Conservation (phyloP, 257 asterid genomes). For the Avicennia marina region DNA sequence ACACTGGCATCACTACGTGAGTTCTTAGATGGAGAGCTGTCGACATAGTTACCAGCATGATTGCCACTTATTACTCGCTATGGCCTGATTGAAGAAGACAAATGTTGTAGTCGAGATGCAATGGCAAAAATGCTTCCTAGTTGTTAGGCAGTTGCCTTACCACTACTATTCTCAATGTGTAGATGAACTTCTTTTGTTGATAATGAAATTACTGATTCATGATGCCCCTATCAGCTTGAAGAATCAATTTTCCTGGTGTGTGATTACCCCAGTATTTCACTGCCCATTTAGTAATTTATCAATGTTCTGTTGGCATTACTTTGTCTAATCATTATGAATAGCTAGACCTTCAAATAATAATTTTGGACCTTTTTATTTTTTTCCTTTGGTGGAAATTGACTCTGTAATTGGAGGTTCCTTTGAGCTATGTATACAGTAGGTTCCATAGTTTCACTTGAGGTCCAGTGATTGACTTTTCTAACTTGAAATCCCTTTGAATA, state of each 20-base stretch:
- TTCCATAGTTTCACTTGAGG: neutral
- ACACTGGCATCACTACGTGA: neutral
- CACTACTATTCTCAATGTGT: too few relatives aligned
- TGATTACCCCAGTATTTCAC: neutral
- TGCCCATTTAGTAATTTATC: neutral
- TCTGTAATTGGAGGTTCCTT: neutral
- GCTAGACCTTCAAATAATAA: too few relatives aligned
- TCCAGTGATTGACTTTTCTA: neutral
- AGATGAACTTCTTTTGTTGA: neutral
- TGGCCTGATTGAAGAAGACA: neutral
- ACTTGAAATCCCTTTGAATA: neutral
- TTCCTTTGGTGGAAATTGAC: neutral
- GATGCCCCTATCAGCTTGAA: constrained; percentile 3
- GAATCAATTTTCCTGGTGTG: constrained; percentile 13
- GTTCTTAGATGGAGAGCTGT: constrained; percentile 19
- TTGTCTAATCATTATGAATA: too few relatives aligned
- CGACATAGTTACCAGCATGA: neutral
- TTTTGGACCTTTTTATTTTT: neutral
- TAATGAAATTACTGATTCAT: neutral
- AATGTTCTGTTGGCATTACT: too few relatives aligned
- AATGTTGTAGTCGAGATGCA: neutral
- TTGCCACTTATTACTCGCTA: neutral
- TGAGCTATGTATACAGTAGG: neutral
- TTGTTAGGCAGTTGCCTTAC: neutral
- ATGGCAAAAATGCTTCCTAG: neutral